These are phyloP conservation scores for Teratosphaeria zuluensis DNA, from an alignment of 2,329 filamentous ascomycete genomes.

Conservation along the genomic window DNA sequence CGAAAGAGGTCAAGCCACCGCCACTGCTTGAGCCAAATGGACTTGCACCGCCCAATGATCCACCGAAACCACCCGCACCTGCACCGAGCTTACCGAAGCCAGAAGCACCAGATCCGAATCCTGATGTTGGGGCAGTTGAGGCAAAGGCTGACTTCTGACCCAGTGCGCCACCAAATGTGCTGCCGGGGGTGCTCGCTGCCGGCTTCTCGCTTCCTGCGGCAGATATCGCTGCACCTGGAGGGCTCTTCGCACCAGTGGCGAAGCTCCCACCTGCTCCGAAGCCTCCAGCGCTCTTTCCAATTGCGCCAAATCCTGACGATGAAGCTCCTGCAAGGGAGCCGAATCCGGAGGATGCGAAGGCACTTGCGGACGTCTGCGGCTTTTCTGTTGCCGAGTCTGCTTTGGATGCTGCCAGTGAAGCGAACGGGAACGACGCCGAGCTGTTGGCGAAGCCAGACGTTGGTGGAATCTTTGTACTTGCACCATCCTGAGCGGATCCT, in stretches of 20 bases:
- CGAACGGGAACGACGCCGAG: conserved; percentile 40
- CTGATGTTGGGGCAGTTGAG: conserved; percentile 13
- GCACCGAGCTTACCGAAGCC: conserved; percentile 22
- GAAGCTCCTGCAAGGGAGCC: conserved; percentile 32
- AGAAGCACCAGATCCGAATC: conserved; percentile 24
- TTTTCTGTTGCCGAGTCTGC: conserved; percentile 18
- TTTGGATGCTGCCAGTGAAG: conserved; percentile 31
- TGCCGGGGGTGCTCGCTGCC: conserved; percentile 1
- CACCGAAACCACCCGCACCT: conserved; percentile 2
- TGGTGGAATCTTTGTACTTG: conserved; percentile 12
- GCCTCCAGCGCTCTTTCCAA: conserved; percentile 21
- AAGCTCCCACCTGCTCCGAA: conserved; percentile 23
- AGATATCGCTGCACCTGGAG: conserved; percentile 22
- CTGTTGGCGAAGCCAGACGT: conserved; percentile 36
- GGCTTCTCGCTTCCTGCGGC: conserved; percentile 15
- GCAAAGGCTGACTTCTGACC: conserved; percentile 24
- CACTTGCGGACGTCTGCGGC: conserved; percentile 32
- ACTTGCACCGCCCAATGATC: conserved; percentile 15
- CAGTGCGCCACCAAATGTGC: conserved; percentile 31
- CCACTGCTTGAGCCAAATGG: conserved; percentile 30
- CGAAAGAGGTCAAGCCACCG: conserved; percentile 57
- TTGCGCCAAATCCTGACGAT: conserved; percentile 28
- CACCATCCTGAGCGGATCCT: conserved; percentile 14
- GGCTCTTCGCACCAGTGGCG: conserved; percentile 24
- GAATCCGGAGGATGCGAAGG: conserved; percentile 44